Evolutionary conservation across 441 rosid genomes (phyloP), one percentile per base, ranked within the genome.

Genomic region (Melastoma candidum): DNA sequence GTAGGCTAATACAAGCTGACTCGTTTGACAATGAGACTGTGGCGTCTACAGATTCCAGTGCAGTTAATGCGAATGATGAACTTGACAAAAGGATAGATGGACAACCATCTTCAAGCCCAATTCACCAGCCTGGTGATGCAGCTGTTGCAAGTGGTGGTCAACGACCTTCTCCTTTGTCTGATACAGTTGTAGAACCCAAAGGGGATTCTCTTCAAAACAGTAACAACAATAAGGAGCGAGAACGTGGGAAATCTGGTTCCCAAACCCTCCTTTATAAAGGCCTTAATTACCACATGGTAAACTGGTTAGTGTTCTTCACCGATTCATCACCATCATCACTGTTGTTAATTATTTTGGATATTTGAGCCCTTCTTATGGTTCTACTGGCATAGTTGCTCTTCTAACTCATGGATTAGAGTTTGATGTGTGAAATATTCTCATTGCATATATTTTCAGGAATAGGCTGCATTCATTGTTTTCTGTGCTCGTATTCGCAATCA

Each of bases 201-300:
- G 66, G 76, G 7, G 79, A 75, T 66, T 72, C 81, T 46, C 54
- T 48, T 67, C 75, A 68, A 27, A 68, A 60, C 71, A 83, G 70
- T 67, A 84, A 68, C 61, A 70, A 70, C 76, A 78, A 68, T 55
- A 46, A 47, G 39, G 90, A 79, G 41, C 88, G 71, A 29, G 82
- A 82, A 67, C 90, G 71, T 29, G 82, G 83, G 66, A 87, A 79
- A 72, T 58, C 83, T 51, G 54, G 77, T 51, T 66, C 81, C 43
- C 95, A 77, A 63, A 69, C 68, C 32, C 90, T 95, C 64, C 53
- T 59, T 58, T 84, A 69, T 74, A 84, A 77, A 73, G 95, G 90
- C 72, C 85, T 80, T 76, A 77, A 95, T 56, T 95, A 90, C 77
- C 98, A 81, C 84, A 90, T 90, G 97, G 98, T 95, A 77, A 95